Conservation (phyloP, 1,284 basidiomycete genomes). For the Malassezia dermatis region DNA sequence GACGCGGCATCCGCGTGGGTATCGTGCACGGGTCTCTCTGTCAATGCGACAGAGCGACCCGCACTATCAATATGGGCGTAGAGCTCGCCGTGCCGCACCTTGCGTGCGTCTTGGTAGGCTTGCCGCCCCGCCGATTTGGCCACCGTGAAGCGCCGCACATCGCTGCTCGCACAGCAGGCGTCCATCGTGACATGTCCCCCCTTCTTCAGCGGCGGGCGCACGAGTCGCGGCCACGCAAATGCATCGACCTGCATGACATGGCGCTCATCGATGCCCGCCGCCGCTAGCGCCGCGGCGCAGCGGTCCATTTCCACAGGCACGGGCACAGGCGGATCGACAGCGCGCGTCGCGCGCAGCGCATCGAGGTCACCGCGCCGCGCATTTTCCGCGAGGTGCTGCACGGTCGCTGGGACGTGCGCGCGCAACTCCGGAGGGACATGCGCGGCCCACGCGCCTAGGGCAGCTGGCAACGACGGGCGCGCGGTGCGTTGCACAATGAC, state of each 20-base stretch:
- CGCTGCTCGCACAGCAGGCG: conserved; percentile 69
- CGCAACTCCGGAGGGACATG: background rate
- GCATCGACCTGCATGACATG: conserved; percentile 30
- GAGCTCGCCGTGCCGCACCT: conserved; percentile 82
- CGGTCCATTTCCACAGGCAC: background rate
- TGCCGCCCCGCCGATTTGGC: conserved; percentile 88
- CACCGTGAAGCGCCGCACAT: conserved; percentile 79
- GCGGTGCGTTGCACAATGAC: conserved; percentile 72
- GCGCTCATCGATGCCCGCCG: conserved; percentile 8
- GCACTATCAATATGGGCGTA: conserved; percentile 63
- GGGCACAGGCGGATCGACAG: background rate
- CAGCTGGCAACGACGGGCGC: conserved; percentile 52
- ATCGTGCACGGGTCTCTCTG: background rate
- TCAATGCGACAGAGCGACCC: background rate
- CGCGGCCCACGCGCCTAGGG: conserved; percentile 9
- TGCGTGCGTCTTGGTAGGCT: conserved; percentile 85
- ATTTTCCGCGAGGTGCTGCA: background rate
- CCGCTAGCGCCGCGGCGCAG: background rate
- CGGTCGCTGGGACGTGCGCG: background rate
- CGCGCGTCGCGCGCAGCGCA: conserved; percentile 14
- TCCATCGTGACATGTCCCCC: conserved; percentile 89
- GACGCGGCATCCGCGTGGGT: background rate
- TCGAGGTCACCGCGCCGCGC: conserved; percentile 27
- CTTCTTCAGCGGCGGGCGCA: conserved; percentile 79
- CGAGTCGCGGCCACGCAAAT: conserved; percentile 68